phyloP scores from a whole-genome alignment of 805 yeast species.

The Ogataea philodendri region DNA sequence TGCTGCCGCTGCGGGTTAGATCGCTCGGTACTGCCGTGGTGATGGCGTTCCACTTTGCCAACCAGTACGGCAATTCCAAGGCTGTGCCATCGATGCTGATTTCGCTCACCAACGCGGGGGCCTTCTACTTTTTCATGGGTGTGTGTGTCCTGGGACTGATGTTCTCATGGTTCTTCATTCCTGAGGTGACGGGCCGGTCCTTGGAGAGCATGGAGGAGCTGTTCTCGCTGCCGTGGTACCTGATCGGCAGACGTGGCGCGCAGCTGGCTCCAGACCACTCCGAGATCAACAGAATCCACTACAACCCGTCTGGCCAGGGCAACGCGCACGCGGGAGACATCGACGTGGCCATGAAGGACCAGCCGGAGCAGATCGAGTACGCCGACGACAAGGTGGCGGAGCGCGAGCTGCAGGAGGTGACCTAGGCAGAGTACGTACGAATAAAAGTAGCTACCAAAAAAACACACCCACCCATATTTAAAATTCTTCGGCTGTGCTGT shows the following conservation, averaged over 20 bases:
- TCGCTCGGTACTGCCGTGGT: slow-evolving; percentile 48
- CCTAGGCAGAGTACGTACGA: background rate
- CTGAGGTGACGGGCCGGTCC: slow-evolving; percentile 50
- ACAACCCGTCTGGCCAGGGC: slow-evolving; percentile 12
- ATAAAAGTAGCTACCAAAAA: background rate
- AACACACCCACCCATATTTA: too few species aligned
- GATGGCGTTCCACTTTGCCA: slow-evolving; percentile 56
- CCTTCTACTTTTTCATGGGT: slow-evolving; percentile 50
- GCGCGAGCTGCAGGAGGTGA: slow-evolving; percentile 6
- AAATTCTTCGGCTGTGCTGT: too few species aligned
- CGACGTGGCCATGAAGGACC: slow-evolving; percentile 13
- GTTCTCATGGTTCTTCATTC: slow-evolving; percentile 49
- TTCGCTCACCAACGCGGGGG: slow-evolving; percentile 45
- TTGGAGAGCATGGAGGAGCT: slow-evolving; percentile 53
- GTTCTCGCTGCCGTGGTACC: slow-evolving; percentile 55
- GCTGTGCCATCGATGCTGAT: slow-evolving; percentile 53
- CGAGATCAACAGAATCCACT: slow-evolving; percentile 20
- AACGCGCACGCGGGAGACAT: slow-evolving; percentile 18
- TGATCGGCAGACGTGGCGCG: slow-evolving; percentile 54
- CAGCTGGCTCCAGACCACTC: slow-evolving; percentile 48
- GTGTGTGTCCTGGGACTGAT: slow-evolving; percentile 41
- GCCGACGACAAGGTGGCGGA: slow-evolving; percentile 14
- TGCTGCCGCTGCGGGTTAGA: slow-evolving; percentile 51
- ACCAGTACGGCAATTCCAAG: slow-evolving; percentile 56
- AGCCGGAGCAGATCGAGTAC: slow-evolving; percentile 14